These are phyloP conservation scores for Tephrocybe sp. DNA, from an alignment of 768 basidiomycete species.

Conservation along the genomic window DNA sequence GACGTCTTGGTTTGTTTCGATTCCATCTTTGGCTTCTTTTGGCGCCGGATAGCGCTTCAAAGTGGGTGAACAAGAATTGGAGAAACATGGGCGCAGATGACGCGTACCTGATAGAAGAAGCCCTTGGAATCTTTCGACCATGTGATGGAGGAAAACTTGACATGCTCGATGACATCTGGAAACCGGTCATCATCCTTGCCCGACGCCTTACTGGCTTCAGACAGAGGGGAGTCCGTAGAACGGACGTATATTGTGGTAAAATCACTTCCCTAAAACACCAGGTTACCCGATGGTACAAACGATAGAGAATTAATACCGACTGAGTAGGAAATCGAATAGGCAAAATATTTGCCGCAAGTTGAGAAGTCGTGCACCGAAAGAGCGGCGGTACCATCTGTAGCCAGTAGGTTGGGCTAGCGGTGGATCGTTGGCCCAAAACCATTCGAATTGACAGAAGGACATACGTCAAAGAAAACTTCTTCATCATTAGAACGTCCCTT, in stretches of 20 bases:
- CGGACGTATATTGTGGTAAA: slow-evolving; percentile 69
- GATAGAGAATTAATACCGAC: slow-evolving; percentile 29
- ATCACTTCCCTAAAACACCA: slow-evolving; percentile 60
- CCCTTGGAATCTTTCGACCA: slow-evolving; percentile 82
- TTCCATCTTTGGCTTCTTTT: slow-evolving; percentile 46
- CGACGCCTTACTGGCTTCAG: slow-evolving; percentile 33
- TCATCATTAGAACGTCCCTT: slow-evolving; percentile 42
- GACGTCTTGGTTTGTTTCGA: slow-evolving; percentile 58
- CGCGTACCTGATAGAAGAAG: slow-evolving; percentile 73
- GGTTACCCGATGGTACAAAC: slow-evolving; percentile 1
- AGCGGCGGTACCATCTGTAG: slow-evolving; percentile 70
- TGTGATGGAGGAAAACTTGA: slow-evolving; percentile 70
- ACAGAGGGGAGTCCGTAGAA: slow-evolving; percentile 56
- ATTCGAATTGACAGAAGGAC: slow-evolving; percentile 22
- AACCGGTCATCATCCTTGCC: slow-evolving; percentile 52
- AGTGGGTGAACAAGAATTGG: slow-evolving; percentile 9
- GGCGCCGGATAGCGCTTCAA: slow-evolving; percentile 55
- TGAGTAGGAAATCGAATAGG: slow-evolving; percentile 73
- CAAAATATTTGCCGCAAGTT: slow-evolving; percentile 65
- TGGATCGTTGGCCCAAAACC: neutral
- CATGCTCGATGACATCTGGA: slow-evolving; percentile 65
- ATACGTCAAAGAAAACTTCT: slow-evolving; percentile 79
- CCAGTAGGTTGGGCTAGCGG: slow-evolving; percentile 63
- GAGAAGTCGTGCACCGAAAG: slow-evolving; percentile 61
- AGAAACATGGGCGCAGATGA: neutral